phyloP scores from a whole-genome alignment of 768 basidiomycete species.

The Russula olivacea region DNA sequence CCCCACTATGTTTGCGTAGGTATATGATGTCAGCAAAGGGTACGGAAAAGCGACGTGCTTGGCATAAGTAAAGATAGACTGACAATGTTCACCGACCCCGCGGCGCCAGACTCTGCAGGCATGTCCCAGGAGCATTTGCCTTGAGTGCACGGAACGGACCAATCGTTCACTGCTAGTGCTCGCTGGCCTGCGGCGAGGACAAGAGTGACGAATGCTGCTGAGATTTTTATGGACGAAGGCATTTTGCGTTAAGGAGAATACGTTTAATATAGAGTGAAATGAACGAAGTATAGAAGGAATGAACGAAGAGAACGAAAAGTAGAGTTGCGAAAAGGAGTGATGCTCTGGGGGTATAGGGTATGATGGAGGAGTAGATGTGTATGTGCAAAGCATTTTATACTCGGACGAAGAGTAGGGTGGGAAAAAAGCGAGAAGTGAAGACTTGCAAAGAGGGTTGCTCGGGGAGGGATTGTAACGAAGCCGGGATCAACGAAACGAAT shows the following conservation, averaged over 20 bases:
- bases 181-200: background rate
- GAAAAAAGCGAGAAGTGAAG: background rate
- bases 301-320: no score
- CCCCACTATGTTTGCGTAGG: conserved; percentile 9
- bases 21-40: background rate
- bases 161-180: conserved; percentile 14
- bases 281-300: no score
- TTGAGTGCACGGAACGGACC: conserved; percentile 12
- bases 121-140: conserved; percentile 16
- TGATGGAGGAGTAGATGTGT: background rate
- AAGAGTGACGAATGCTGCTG: background rate
- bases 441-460: no score
- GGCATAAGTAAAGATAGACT: conserved; percentile 2
- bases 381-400: no score
- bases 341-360: background rate
- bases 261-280: background rate
- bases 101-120: background rate
- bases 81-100: conserved; percentile 13
- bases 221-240: background rate
- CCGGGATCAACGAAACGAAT: background rate
- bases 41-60: background rate
- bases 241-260: background rate
- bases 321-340: no score
- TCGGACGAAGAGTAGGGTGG: background rate
- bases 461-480: no score